Percentiles rank a stretch among this genome's conserved stretches.
These are phyloP conservation scores for Nannochloropsis salina DNA, from an alignment of 108 stramenopile species.

Conservation along the genomic window DNA sequence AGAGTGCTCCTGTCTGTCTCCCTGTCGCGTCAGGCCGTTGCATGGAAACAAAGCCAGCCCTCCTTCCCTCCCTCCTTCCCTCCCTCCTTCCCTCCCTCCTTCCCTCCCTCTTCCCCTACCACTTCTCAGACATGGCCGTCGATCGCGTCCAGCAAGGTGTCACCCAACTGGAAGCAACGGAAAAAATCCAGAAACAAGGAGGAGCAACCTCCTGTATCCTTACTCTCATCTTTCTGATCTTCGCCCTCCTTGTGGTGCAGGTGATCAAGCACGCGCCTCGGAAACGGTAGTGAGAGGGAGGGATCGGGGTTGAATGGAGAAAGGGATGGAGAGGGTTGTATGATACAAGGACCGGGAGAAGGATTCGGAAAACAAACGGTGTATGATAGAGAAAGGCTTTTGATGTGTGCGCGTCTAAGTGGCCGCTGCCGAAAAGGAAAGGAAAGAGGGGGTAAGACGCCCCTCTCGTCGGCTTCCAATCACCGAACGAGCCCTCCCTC, in stretches of 20 bases:
- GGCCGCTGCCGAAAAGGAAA: not conserved
- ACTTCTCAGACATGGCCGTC: constrained; percentile 70
- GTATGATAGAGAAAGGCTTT: not conserved
- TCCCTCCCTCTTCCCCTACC: not conserved
- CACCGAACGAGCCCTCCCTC: no score
- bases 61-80: not conserved
- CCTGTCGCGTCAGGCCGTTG: no score
- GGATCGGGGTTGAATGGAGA: not conserved
- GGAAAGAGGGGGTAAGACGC: not conserved
- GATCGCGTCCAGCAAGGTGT: constrained; percentile 89
- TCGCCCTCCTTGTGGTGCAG: constrained; percentile 32
- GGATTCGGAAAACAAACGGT: not conserved
- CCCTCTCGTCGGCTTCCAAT: no score
- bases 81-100: not conserved
- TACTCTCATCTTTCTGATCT: constrained; percentile 31
- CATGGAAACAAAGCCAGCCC: not conserved
- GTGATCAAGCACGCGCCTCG: constrained; percentile 22
- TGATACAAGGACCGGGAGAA: no score
- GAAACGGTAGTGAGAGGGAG: not conserved
- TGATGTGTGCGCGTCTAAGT: not conserved
- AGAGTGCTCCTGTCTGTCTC: no score
- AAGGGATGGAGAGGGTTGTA: not conserved
- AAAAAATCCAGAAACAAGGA: constrained; percentile 83
- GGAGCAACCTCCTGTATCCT: constrained; percentile 54
- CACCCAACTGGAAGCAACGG: constrained; percentile 81